Base-by-base conservation (phyloP, 768 basidiomycete species). In the Tulasnella sp. region DNA sequence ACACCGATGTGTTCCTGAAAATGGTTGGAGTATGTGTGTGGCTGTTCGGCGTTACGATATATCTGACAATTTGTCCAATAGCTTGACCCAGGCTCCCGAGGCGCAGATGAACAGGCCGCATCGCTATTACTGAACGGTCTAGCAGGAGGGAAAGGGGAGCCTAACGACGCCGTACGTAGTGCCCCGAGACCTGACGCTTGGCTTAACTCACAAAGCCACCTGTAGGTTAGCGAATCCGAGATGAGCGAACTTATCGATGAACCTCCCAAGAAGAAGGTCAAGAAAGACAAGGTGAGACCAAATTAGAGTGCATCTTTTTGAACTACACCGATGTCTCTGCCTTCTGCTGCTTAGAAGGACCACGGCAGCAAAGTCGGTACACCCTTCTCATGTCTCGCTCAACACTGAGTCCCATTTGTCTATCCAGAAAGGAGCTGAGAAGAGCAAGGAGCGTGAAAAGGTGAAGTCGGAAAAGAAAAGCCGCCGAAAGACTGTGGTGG, bases 161-260 rank as follows among this genome's bases (percentile, higher is more conserved):
- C 11, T 46, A 39, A 39, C 43, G 11, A 15, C 19, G 3, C 27
- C n/a, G 53, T 55, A n/a, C 19, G 46, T 48, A 17, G 23, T 8
- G 5, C 9, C 7, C 27, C 9, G 19, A 15, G 19, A 25, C 19
- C 25, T 23, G 21, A 29, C 7, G 3, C 17, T 25, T 4, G 36
- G 19, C 21, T n/a, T 25, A 6, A 25, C 34, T n/a, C 23, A n/a
- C 4, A 3, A 19, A 25, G 8, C 4, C 25, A 48, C 27, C 12
- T 48, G 46, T 43, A 65, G 64, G 70, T 75, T 61, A 79, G 78
- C 64, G 80, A 80, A 36, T 78, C 81, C 4, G 81, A 82, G 55
- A 63, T 82, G 29, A 81, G 82, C 4, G 75, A 75, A 5, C 71
- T 84, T 14, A 69, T 77, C 23, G 81, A 83, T 59, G 80, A 82